Conservation (phyloP, 2,329 filamentous ascomycete species). For the Talaromyces sp. region DNA sequence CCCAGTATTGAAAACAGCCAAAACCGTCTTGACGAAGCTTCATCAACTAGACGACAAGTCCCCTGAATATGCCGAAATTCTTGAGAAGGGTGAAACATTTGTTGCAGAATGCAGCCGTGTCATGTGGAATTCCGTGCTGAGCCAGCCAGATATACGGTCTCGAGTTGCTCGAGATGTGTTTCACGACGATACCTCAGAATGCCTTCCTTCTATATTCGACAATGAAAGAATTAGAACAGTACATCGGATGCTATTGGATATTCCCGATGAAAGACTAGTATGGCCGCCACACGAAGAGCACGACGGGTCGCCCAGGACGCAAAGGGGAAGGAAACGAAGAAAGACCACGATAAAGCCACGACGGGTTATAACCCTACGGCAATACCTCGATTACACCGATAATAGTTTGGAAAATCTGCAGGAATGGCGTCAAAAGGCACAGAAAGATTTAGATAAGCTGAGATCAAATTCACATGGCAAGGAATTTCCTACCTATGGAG, state of each 20-base stretch:
- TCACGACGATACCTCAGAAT: not conserved
- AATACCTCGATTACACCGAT: not conserved
- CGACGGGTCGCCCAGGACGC: not conserved
- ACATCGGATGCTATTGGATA: not conserved
- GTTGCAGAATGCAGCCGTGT: not conserved
- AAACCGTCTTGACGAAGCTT: not conserved
- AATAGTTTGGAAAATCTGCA: not conserved
- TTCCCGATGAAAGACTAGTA: not conserved
- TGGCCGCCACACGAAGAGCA: not conserved
- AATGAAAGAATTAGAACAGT: not conserved
- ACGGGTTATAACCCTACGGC: not conserved
- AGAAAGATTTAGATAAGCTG: not conserved
- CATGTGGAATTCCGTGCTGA: not conserved
- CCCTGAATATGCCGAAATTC: not conserved
- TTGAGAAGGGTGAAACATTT: not conserved
- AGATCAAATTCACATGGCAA: not conserved
- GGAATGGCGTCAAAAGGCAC: not conserved
- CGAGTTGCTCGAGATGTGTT: not conserved
- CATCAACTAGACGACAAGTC: not conserved
- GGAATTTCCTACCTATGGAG: not conserved
- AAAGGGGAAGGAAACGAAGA: not conserved
- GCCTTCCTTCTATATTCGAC: not conserved
- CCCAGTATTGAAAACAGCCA: not conserved
- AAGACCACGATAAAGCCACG: not conserved
- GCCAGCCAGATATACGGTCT: not conserved